phyloP scores from a whole-genome alignment of 805 yeast species.

The Saccharomycodes ludwigii region DNA sequence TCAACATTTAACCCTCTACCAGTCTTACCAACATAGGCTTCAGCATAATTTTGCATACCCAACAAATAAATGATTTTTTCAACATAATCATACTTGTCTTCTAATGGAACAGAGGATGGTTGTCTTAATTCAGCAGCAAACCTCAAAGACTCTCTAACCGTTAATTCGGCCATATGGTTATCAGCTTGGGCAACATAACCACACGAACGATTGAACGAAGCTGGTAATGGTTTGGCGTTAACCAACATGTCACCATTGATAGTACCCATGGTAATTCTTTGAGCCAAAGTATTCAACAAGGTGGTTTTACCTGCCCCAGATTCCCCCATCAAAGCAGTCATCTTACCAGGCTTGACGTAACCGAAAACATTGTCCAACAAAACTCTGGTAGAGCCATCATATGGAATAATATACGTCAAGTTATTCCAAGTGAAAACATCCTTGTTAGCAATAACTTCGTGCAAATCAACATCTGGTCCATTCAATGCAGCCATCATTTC shows the following conservation, averaged over 20 bases:
- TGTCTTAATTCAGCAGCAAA: slow-evolving; percentile 67
- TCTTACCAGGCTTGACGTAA: slow-evolving; percentile 68
- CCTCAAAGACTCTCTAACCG: slow-evolving; percentile 63
- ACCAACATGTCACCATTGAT: slow-evolving; percentile 64
- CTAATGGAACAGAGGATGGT: slow-evolving; percentile 40
- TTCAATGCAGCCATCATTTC: slow-evolving; percentile 27
- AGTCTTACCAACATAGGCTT: slow-evolving; percentile 68
- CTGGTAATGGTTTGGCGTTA: slow-evolving; percentile 46
- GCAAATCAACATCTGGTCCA: slow-evolving; percentile 21
- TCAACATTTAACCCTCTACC: slow-evolving; percentile 65
- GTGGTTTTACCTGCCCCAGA: slow-evolving; percentile 87
- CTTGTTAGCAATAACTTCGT: slow-evolving; percentile 24
- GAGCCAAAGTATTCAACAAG: slow-evolving; percentile 57
- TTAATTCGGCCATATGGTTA: slow-evolving; percentile 52
- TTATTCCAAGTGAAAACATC: slow-evolving; percentile 65
- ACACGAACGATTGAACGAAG: slow-evolving; percentile 62
- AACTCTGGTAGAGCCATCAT: slow-evolving; percentile 45
- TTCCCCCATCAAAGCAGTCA: slow-evolving; percentile 77
- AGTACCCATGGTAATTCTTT: slow-evolving; percentile 57
- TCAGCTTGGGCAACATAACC: slow-evolving; percentile 80
- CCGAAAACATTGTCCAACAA: slow-evolving; percentile 48
- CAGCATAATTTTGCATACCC: slow-evolving; percentile 60
- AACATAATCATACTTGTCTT: slow-evolving; percentile 55
- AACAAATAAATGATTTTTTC: slow-evolving; percentile 54
- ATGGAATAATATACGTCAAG: slow-evolving; percentile 52